These are phyloP conservation scores for Antitrichia curtipendula DNA, from an alignment of 225 moss, liverwort and hornwort genomes.

Conservation along the genomic window DNA sequence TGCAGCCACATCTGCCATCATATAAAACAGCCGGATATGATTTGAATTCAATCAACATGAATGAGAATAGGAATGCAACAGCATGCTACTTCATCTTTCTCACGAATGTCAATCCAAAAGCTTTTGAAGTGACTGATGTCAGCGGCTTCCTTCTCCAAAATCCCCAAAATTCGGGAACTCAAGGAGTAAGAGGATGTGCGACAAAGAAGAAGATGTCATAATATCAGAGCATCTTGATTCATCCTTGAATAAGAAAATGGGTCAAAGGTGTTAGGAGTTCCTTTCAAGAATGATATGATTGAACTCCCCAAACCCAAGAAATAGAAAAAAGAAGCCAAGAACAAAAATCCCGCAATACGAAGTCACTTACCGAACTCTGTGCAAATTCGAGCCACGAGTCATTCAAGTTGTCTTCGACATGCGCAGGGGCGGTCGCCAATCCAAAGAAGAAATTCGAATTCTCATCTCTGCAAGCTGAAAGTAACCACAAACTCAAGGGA, in stretches of 20 bases:
- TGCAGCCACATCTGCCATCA: neutral
- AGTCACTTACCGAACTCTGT: conserved; percentile 5
- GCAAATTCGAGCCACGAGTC: conserved; percentile 96
- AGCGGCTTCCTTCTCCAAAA: neutral
- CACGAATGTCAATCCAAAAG: neutral
- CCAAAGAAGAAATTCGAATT: conserved; percentile 60
- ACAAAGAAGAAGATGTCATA: neutral
- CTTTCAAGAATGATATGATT: neutral
- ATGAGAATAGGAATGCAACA: neutral
- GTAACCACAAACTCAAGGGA: neutral
- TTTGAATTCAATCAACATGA: neutral
- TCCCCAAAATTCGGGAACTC: neutral
- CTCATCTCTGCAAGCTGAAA: conserved; percentile 2
- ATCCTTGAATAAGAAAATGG: neutral
- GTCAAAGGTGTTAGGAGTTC: neutral
- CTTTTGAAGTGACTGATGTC: neutral
- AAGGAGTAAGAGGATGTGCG: neutral
- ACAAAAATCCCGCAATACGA: neutral
- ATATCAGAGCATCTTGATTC: neutral
- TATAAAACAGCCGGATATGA: neutral
- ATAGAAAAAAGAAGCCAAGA: neutral
- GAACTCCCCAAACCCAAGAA: neutral
- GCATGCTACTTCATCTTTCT: neutral
- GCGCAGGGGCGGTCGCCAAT: conserved; percentile 91
- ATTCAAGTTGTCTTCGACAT: conserved; percentile 85